Base-by-base conservation (phyloP, 2,329 filamentous ascomycete species). In the Stagonosporopsis chrysanthemi region DNA sequence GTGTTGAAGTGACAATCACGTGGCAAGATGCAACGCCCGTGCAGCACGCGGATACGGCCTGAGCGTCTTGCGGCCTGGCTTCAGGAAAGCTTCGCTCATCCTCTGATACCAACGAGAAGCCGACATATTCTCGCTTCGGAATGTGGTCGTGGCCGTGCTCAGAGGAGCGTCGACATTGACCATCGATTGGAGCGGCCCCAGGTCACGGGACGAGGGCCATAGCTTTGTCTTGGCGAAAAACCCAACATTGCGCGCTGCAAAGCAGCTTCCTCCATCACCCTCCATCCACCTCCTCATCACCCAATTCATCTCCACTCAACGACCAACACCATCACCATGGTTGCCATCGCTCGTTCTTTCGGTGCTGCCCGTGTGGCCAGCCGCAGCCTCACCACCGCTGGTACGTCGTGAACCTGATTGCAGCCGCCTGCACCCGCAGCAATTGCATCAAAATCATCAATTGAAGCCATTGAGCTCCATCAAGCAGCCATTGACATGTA, bases 291-390 rank as follows among this genome's bases (percentile, higher is more conserved):
- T 57, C 53, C 54, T 52, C 54, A 57, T 57, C 68, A 58, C 65
- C 62, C 67, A 73, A 69, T 73, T 72, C 74, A 75, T 75, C 68
- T 68, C 71, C 75, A 75, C 73, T 75, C 72, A 72, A 70, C 72
- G 73, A 66, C 65, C 67, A 66, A 66, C 66, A 71, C 68, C 68
- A 61, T 68, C 72, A 75, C 67, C 65, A 76, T 76, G 73, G 73
- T 75, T 75, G 73, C 73, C 67, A 75, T 76, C 61, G 74, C 74
- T 60, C 70, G 73, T 60, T 75, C 73, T 60, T 73, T 74, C 68
- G 73, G 73, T 70, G 73, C 73, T 64, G 74, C 74, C 72, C 73
- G 74, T 63, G 69, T 75, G 71, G 74, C 72, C 71, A 70, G 71
- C 70, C 74, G 73, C 71, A 73, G 72, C 64, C 66, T 74, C 70